Base-by-base conservation (phyloP, 306 rosid genomes). In the Castanospermum australe region DNA sequence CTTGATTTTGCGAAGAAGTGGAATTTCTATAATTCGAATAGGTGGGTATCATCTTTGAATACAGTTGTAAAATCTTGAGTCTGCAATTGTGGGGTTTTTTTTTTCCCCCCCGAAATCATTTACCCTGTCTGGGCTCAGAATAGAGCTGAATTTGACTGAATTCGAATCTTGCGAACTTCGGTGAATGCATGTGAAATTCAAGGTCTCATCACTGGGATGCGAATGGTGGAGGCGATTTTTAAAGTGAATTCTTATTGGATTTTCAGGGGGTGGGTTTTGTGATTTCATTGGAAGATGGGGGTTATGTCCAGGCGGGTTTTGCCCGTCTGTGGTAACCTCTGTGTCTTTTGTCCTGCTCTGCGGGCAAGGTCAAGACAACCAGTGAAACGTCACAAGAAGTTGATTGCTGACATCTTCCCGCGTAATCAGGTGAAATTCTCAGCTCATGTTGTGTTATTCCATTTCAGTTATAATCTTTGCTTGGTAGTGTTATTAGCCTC, bases 221-320 rank as follows among this genome's bases (percentile, higher is more conserved):
- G 15, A 55, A 71, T 64, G 67, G 32, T 59, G 77, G 51, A 45
- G 32, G 71, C 15, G 36, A 30, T 73, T 41, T 72, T 14, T 59
- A 20, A 35, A 60, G 44, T 73, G 88, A 68, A 42, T 38, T 75
- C 28, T 77, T 59, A 36, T 39, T 78, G 73, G 36, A 22, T 57
- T 65, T 28, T 86, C 73, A 84, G 79, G 90, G 56, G 38, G 73
- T 60, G 76, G 83, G 67, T 79, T 64, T 75, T 84, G 82, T 84
- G 73, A 64, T 81, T 87, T 51, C 76, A 22, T 32, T 12, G 38
- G 79, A 79, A 66, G 81, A 94, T 95, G 99, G 99, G 99, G 99
- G 99, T 95, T 87, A 88, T 95, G 94, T 95, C 99, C 67, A 87
- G 99, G 93, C 99, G 97, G 91, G 93, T 93, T 28, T 86, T 95